Percentiles rank a stretch among this genome's conserved stretches.
These are phyloP conservation scores for Sugiyamaella sp. DNA, from an alignment of 1,139 yeast species.

Conservation along the genomic window DNA sequence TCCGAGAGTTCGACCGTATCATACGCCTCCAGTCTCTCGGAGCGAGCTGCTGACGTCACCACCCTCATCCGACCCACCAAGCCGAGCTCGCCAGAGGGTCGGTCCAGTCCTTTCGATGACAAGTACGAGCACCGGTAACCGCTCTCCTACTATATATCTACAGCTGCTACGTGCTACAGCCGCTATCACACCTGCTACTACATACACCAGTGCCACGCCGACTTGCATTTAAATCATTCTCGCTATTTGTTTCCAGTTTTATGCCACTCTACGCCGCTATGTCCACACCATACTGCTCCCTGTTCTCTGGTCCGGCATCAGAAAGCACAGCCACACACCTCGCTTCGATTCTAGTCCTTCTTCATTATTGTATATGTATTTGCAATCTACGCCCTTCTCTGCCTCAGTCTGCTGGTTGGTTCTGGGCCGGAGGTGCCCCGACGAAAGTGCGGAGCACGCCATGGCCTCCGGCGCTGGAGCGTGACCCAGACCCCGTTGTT, in stretches of 20 bases:
- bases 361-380: not conserved
- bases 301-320: not conserved
- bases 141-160: not conserved
- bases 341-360: not conserved
- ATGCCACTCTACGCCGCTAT: not conserved
- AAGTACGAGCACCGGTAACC: slow-evolving; percentile 17
- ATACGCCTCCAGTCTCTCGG: not conserved
- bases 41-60: not conserved
- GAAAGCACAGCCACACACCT: not conserved
- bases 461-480: not conserved
- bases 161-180: not conserved
- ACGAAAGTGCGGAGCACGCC: too few species aligned
- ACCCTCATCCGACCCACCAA: slow-evolving; percentile 3
- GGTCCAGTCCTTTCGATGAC: slow-evolving; percentile 33
- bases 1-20: not conserved
- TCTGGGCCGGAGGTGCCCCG: not conserved
- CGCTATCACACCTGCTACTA: not conserved
- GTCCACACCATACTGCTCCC: too few species aligned
- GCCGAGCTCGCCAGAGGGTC: slow-evolving; percentile 17
- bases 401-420: not conserved
- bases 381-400: not conserved
- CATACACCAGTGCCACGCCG: too few species aligned
- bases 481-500: not conserved
- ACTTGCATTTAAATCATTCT: too few species aligned
- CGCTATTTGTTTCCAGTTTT: not conserved